A percentile compares a stretch with the other conserved stretches of the same genome.
These are phyloP conservation scores for Domatiomyces globalis DNA, from an alignment of 2,329 filamentous ascomycete genomes.

Conservation along the genomic window DNA sequence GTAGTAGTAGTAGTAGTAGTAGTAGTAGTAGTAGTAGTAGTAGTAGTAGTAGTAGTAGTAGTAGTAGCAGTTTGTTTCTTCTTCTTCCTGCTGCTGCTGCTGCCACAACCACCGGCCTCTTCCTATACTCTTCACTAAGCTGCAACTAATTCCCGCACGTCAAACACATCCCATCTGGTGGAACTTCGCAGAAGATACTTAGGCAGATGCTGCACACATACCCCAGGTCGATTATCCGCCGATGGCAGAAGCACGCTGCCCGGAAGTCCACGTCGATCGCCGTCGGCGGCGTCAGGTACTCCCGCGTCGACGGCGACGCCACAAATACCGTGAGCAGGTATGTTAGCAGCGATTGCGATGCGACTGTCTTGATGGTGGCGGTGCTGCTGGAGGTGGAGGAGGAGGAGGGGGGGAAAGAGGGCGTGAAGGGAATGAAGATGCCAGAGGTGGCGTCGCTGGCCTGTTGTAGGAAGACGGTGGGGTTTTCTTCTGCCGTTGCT, in stretches of 20 bases:
- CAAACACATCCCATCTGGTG: constrained; percentile 54
- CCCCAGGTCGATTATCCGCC: constrained; percentile 75
- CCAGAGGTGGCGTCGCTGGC: constrained; percentile 61
- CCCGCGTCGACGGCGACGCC: constrained; percentile 52
- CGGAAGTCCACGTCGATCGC: constrained; percentile 86
- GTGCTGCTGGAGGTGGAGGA: not conserved
- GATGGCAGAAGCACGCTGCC: constrained; percentile 96
- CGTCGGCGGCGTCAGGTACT: constrained; percentile 59
- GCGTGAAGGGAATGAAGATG: constrained; percentile 47
- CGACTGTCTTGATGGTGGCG: constrained; percentile 21
- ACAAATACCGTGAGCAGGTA: constrained; percentile 91
- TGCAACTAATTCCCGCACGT: constrained; percentile 69
- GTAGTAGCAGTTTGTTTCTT: constrained; percentile 46
- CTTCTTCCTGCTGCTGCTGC: no score
- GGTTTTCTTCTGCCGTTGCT: constrained; percentile 5
- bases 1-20: not conserved
- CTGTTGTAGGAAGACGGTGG: constrained; percentile 83
- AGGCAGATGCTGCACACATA: constrained; percentile 95
- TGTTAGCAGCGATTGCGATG: constrained; percentile 61
- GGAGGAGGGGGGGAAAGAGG: not conserved
- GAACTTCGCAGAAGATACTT: constrained; percentile 70
- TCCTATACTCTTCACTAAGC: constrained; percentile 56
- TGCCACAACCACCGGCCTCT: constrained; percentile 32
- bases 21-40: not conserved
- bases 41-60: no score